Conservation (phyloP, 179 eudicot genomes). For the Beta lomatogona region DNA sequence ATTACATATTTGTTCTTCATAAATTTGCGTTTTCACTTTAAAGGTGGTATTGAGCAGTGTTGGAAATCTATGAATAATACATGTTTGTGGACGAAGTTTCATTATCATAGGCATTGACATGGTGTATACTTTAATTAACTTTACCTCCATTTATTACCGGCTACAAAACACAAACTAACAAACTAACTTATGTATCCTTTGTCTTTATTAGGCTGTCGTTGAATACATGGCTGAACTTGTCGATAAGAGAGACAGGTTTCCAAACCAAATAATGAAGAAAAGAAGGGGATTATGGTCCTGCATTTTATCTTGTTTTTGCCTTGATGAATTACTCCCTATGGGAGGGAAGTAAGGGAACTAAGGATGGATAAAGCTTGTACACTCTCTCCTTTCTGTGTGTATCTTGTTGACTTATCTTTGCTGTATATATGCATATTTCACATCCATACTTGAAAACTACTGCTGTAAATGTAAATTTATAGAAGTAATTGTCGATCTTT, state of each 20-base stretch:
- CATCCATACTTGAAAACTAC: background rate
- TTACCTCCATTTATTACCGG: too few species aligned
- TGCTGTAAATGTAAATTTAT: constrained; percentile 23
- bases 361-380: background rate
- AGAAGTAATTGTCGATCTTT: background rate
- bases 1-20: too few species aligned
- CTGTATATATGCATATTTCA: constrained; percentile 23
- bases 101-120: too few species aligned
- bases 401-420: constrained; percentile 7
- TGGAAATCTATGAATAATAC: too few species aligned
- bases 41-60: too few species aligned
- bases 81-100: too few species aligned
- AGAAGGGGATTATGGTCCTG: constrained; percentile 36
- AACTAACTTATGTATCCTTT: constrained; percentile 12
- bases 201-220: constrained; percentile 22
- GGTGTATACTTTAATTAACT: too few species aligned
- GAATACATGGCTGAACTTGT: constrained; percentile 29
- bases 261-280: constrained; percentile 12
- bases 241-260: constrained; percentile 5
- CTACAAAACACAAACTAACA: too few species aligned
- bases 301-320: constrained; percentile 39
- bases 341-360: constrained; percentile 3
- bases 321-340: constrained; percentile 17
- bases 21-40: too few species aligned
- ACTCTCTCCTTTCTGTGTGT: background rate